phyloP scores from a whole-genome alignment of 441 rosid genomes.

The Adansonia madagascariensis region DNA sequence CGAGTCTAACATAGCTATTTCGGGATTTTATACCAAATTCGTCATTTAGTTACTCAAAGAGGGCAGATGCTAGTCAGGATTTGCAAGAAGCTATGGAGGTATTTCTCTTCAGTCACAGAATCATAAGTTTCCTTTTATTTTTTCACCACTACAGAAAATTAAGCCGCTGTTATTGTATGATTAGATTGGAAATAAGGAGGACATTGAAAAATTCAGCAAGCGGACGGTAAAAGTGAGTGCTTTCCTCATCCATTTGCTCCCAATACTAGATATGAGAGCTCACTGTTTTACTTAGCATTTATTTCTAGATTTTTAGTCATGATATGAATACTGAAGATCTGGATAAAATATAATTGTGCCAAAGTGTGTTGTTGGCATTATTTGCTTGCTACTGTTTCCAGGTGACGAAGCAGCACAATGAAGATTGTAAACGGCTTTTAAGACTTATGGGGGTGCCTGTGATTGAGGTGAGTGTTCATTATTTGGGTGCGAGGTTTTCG shows the following conservation, averaged over 20 bases:
- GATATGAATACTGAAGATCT: not conserved
- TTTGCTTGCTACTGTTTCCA: conserved; percentile 35
- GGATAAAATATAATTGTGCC: not conserved
- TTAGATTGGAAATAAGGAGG: conserved; percentile 85
- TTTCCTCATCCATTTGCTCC: conserved; percentile 18
- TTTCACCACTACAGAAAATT: conserved; percentile 13
- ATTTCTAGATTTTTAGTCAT: conserved; percentile 12
- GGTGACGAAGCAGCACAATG: conserved; percentile 95
- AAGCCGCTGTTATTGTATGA: conserved; percentile 19
- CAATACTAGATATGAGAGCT: not conserved
- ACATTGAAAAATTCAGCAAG: conserved; percentile 94
- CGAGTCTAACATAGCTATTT: not conserved
- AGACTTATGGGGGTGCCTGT: conserved; percentile 97
- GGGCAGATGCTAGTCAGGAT: conserved; percentile 87
- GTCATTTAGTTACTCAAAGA: conserved; percentile 71
- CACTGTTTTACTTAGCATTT: conserved; percentile 1
- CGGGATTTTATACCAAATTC: conserved; percentile 11
- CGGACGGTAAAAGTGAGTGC: conserved; percentile 81
- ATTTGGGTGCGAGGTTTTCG: not conserved
- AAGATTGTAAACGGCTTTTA: conserved; percentile 87
- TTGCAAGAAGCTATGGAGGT: conserved; percentile 74
- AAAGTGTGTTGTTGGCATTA: conserved; percentile 13
- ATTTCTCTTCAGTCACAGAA: conserved; percentile 15
- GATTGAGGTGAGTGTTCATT: conserved; percentile 61
- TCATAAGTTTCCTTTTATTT: not conserved